Base-by-base conservation (phyloP, 106 monocot genomes). In the Dendrobium catenatum region DNA sequence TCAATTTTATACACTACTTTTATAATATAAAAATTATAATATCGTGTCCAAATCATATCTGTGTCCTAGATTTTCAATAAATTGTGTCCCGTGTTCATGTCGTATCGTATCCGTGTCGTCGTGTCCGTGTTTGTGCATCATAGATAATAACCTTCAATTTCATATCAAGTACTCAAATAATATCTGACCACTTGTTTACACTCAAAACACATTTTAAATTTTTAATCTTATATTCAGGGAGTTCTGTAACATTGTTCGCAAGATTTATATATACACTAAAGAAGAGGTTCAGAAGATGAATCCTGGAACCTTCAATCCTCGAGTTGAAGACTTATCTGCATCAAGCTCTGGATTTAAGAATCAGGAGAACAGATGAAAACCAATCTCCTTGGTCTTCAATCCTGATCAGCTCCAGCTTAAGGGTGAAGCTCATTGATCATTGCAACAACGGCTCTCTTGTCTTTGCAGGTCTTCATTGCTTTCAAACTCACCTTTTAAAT, bases 251-350 rank as follows among this genome's bases (percentile, higher is more conserved):
- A 90, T 93, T 88, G 93, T 93, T 47, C 85, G 83, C 27, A 93
- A 93, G 77, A 93, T 93, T 22, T 87, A 78, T 68, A 93, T 93
- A 51, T 90, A 87, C 75, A 90, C 93, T 40, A 78, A 81, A 72
- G 93, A 93, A 75, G 88, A 90, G 72, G 93, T 93, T 18, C 90
- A 88, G 77, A 88, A 82, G 75, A 90, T 93, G 88, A 93, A 90
- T 78, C 85, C 86, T 13, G 84, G 83, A 24, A 67, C 86, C 5
- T 59, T 88, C 40, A 85, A 74, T 77, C 76, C 84, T 16, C 81
- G 79, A 75, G 78, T 59, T 31, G 87, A 86, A 51, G 88, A 66
- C 64, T 15, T 51, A 13, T 51, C 51, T 51, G 51, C 51, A 13
- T 51, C 51, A 15, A 19, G n/a, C 6, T 61, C 61, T 22, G 6